These are phyloP conservation scores for Pyrenochaeta sp. DNA, from an alignment of 2,329 filamentous ascomycete genomes.

Conservation along the genomic window DNA sequence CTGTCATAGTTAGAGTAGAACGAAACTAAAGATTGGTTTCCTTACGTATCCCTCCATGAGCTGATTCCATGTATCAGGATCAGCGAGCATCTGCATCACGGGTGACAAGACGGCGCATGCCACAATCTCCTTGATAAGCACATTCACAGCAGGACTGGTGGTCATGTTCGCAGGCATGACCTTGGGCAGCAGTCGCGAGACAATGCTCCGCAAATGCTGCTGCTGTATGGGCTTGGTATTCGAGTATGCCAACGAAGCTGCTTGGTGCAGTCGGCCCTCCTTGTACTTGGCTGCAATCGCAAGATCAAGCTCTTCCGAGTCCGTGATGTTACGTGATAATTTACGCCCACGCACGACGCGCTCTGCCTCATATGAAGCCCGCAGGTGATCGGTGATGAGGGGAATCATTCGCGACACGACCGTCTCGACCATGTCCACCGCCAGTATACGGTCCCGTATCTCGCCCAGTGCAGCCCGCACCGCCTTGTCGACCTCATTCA, in stretches of 20 bases:
- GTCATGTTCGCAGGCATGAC: constrained; percentile 78
- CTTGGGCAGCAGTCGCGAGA: constrained; percentile 74
- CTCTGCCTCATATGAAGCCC: constrained; percentile 91
- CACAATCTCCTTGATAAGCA: constrained; percentile 88
- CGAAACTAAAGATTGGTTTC: constrained; percentile 13
- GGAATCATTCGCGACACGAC: constrained; percentile 85
- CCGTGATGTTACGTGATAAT: constrained; percentile 87
- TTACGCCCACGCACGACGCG: constrained; percentile 85
- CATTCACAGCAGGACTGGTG: constrained; percentile 80
- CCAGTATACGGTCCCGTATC: constrained; percentile 75
- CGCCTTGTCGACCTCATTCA: constrained; percentile 84
- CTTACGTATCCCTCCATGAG: constrained; percentile 82
- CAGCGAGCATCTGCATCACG: constrained; percentile 78
- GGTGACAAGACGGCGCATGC: constrained; percentile 89
- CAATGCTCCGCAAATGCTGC: constrained; percentile 82
- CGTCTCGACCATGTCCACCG: constrained; percentile 84
- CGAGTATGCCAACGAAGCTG: constrained; percentile 81
- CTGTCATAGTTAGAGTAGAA: constrained; percentile 44
- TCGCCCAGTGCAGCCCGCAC: constrained; percentile 76
- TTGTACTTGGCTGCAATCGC: constrained; percentile 95
- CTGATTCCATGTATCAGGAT: constrained; percentile 98
- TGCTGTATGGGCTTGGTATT: constrained; percentile 88
- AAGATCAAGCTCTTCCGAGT: constrained; percentile 93
- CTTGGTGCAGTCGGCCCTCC: constrained; percentile 86
- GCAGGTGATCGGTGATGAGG: constrained; percentile 86